phyloP scores from a whole-genome alignment of 306 rosid genomes.

The Mucuna pruriens region DNA sequence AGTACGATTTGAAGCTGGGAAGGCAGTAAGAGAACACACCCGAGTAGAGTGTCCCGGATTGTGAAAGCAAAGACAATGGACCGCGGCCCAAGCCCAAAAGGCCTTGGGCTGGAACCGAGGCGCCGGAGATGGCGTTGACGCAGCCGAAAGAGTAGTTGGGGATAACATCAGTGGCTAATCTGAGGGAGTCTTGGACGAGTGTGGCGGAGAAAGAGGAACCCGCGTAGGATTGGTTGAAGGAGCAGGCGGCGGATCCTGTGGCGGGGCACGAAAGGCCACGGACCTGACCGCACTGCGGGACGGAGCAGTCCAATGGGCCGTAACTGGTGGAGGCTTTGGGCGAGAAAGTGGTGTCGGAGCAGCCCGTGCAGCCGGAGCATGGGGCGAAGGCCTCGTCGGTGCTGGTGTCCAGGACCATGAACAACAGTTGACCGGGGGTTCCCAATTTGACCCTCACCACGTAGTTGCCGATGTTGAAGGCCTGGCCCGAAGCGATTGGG shows the following conservation, averaged over 20 bases:
- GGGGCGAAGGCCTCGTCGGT: slow-evolving; percentile 85
- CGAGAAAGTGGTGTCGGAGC: slow-evolving; percentile 59
- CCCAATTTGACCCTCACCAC: slow-evolving; percentile 75
- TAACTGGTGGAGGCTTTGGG: slow-evolving; percentile 64
- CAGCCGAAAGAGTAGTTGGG: slow-evolving; percentile 73
- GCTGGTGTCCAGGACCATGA: slow-evolving; percentile 90
- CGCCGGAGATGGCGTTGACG: slow-evolving; percentile 58
- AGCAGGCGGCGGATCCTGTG: slow-evolving; percentile 50
- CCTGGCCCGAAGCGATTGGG: slow-evolving; percentile 86
- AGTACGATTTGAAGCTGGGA: slow-evolving; percentile 86
- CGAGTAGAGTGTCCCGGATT: slow-evolving; percentile 68
- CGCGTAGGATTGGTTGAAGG: slow-evolving; percentile 83
- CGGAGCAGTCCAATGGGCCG: slow-evolving; percentile 62
- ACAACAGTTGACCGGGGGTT: slow-evolving; percentile 74
- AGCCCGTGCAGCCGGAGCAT: slow-evolving; percentile 72
- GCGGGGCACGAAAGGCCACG: slow-evolving; percentile 72
- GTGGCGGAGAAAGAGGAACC: slow-evolving; percentile 78
- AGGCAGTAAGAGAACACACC: slow-evolving; percentile 84
- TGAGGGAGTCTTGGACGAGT: slow-evolving; percentile 63
- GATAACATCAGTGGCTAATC: slow-evolving; percentile 46
- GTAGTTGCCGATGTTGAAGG: slow-evolving; percentile 75
- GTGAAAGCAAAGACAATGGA: slow-evolving; percentile 71
- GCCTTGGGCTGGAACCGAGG: slow-evolving; percentile 78
- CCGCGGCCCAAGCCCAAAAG: slow-evolving; percentile 91
- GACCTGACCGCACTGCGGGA: slow-evolving; percentile 58